Percentiles rank a stretch among this genome's conserved stretches.
Conservation (phyloP, 495 filamentous ascomycete genomes). For the Clavariopsis aquatica region DNA sequence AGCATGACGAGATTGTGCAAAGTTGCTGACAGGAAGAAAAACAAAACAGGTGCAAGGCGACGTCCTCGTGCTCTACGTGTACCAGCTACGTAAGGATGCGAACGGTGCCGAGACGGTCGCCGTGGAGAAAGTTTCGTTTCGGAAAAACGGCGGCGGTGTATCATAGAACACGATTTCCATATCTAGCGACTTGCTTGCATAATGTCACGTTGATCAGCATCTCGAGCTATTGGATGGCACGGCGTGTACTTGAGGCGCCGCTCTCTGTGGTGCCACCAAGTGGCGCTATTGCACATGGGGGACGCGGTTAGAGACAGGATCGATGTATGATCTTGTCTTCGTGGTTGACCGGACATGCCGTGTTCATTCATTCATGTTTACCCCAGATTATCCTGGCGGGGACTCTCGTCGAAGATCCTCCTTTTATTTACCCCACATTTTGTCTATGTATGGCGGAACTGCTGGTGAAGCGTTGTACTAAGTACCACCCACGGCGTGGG, state of each 20-base stretch:
- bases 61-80: slow-evolving; percentile 94
- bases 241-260: not conserved
- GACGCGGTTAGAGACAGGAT: slow-evolving; percentile 17
- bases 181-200: slow-evolving; percentile 1
- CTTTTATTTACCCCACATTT: slow-evolving; percentile 23
- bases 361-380: slow-evolving; percentile 8
- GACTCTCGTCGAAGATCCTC: not conserved
- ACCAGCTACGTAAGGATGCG: slow-evolving; percentile 87
- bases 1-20: not conserved
- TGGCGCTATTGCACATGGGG: not conserved
- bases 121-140: slow-evolving; percentile 97
- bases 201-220: not conserved
- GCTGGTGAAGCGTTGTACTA: slow-evolving; percentile 1
- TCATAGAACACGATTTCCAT: slow-evolving; percentile 21
- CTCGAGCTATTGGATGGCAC: not conserved
- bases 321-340: too few relatives aligned
- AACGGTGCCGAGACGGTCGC: slow-evolving; percentile 89
- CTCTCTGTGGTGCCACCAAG: slow-evolving; percentile 7
- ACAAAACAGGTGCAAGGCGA: slow-evolving; percentile 84
- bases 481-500: not conserved
- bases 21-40: slow-evolving; percentile 13
- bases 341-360: not conserved
- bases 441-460: not conserved
- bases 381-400: not conserved
- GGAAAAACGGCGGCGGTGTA: slow-evolving; percentile 65